Percentiles rank a stretch among this genome's conserved stretches.
phyloP scores from a whole-genome alignment of 2,329 filamentous ascomycete genomes.

The Fusarium napiforme region DNA sequence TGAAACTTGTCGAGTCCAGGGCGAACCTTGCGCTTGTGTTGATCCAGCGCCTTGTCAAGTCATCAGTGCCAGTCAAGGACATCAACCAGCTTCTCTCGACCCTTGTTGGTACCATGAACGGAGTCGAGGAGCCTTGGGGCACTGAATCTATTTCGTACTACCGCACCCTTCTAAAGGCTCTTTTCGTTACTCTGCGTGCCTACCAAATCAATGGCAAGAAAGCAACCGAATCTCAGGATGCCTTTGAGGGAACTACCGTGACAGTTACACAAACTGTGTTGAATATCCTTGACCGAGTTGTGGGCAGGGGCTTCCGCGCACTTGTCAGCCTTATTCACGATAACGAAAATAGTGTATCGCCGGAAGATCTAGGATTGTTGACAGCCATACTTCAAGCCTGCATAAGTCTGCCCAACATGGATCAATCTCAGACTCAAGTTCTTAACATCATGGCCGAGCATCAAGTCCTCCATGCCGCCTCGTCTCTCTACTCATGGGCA shows the following conservation, averaged over 20 bases:
- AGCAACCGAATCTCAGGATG: conserved; percentile 47
- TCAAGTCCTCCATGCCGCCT: conserved; percentile 81
- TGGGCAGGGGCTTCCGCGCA: conserved; percentile 84
- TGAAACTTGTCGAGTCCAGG: conserved; percentile 78
- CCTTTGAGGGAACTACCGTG: conserved; percentile 53
- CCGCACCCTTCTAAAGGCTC: conserved; percentile 81
- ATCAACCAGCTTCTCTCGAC: conserved; percentile 62
- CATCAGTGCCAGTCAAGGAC: conserved; percentile 60
- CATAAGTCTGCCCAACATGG: conserved; percentile 80
- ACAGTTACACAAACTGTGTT: conserved; percentile 71
- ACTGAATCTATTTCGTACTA: conserved; percentile 74
- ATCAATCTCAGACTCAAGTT: conserved; percentile 76
- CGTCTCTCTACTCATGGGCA: conserved; percentile 92
- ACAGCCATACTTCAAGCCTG: conserved; percentile 90
- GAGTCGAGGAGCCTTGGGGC: conserved; percentile 64
- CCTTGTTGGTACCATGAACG: conserved; percentile 63
- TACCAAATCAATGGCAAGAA: conserved; percentile 58
- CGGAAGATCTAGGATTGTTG: conserved; percentile 86
- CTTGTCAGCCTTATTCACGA: conserved; percentile 87
- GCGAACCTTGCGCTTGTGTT: conserved; percentile 85
- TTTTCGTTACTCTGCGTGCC: conserved; percentile 83
- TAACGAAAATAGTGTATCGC: conserved; percentile 67
- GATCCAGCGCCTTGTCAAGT: conserved; percentile 80
- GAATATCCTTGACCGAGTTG: conserved; percentile 81
- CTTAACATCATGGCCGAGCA: conserved; percentile 76